Percentiles rank a stretch among this genome's conserved stretches.
Evolutionary conservation across 225 moss, liverwort and hornwort genomes (phyloP).

Genomic region (Bryoerythrophyllum caledonicum): DNA sequence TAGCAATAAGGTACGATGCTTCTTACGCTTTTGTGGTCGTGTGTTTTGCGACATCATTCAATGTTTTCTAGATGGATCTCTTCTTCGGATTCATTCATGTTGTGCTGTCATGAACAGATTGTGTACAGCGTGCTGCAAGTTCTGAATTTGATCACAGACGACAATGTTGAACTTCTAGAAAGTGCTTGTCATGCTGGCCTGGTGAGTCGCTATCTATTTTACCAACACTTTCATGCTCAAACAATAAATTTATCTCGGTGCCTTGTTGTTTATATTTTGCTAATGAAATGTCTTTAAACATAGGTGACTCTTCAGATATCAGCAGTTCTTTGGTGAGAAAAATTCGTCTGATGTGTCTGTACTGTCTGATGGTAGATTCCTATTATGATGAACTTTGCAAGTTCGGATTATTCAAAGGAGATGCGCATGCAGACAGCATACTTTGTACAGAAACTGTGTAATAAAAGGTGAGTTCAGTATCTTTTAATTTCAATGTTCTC

Average conservation of each 20-base stretch:
- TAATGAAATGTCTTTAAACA: not conserved
- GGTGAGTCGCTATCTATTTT: slow-evolving; percentile 39
- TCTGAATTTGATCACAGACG: slow-evolving; percentile 62
- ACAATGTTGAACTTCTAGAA: slow-evolving; percentile 67
- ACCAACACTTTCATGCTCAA: not conserved
- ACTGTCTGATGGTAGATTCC: slow-evolving; percentile 52
- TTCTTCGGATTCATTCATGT: not conserved
- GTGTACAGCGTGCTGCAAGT: slow-evolving; percentile 60
- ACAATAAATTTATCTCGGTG: not conserved
- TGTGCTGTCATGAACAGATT: slow-evolving; percentile 46
- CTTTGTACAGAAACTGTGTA: slow-evolving; percentile 75
- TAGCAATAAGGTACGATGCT: slow-evolving; percentile 54
- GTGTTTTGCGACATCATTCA: not conserved
- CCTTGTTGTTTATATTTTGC: not conserved
- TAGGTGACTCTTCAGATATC: not conserved
- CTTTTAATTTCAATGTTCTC: not conserved
- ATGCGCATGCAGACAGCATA: slow-evolving; percentile 75
- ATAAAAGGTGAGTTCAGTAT: slow-evolving; percentile 45
- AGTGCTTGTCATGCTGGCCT: slow-evolving; percentile 80
- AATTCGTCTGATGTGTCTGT: not conserved
- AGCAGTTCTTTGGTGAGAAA: not conserved
- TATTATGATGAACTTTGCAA: slow-evolving; percentile 61
- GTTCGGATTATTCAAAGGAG: slow-evolving; percentile 56
- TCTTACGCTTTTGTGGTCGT: not conserved
- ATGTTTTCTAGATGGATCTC: not conserved